Evolutionary conservation across 2,329 filamentous ascomycete genomes (phyloP), one percentile per base, ranked within the genome.

Genomic region (Fusarium secorum): DNA sequence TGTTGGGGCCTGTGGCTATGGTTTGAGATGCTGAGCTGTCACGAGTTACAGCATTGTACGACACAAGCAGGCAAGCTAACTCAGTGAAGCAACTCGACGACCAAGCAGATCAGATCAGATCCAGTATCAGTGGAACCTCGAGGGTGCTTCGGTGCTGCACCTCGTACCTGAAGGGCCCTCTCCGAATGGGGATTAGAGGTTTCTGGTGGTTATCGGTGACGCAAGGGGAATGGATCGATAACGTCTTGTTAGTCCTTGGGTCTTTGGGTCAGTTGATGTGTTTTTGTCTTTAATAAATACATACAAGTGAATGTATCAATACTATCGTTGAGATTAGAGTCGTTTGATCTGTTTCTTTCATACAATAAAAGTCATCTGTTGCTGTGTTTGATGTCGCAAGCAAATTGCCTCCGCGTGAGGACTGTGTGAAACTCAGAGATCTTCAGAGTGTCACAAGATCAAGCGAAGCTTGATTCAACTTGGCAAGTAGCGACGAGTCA

Each of bases 171-270:
- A 41, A 56, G 44, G 45, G 38, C 28, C 52, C 26, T 51, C 68
- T 62, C 68, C 68, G 55, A 66, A 71, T 70, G 57, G 52, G 69
- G 68, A 22, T 58, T 72, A 71, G 68, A 68, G 42, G 56, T 39
- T 56, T 44, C 56, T 51, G 53, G 52, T 55, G 22, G 28, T 55
- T 46, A 64, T 67, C 32, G 28, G 70, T 72, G 70, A 72, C 70
- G 70, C 70, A 72, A 73, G 53, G 54, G 49, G 44, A 18, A 41
- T 48, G 42, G 39, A 58, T 57, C 39, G 53, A 70, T 59, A 68
- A 58, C 58, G 49, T 39, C 57, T 48, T 63, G 48, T 54, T 59
- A 61, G 55, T 58, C n/a, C 36, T 66, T 28, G 14, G 48, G 48
- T 52, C 28, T 30, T 36, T 35, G 24, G 57, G 62, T 72, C 70